Base-by-base conservation (phyloP, 345 rosid species). In the Tarenaya hassleriana region DNA sequence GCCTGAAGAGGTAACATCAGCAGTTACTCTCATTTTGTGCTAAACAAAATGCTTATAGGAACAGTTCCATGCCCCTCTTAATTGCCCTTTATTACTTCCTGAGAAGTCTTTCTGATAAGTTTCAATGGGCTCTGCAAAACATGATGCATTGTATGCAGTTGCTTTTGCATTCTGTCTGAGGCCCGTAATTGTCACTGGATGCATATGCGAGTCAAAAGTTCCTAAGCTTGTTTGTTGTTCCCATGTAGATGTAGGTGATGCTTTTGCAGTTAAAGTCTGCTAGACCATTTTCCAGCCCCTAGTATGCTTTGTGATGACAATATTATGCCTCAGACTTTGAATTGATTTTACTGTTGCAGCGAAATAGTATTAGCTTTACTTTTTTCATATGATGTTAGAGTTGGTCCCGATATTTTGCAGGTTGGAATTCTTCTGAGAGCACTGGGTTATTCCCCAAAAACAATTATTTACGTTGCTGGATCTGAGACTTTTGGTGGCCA, bases 401-500 rank as follows among this genome's bases (percentile, higher is more conserved):
- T 41, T 38, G 12, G 37, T 55, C 16, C 52, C 63, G 56, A 43
- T 62, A 52, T 47, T 58, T 71, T 70, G 70, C 83, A 94, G 99
- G 87, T 88, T 69, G 99, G 97, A 52, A 75, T 94, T 69, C 90
- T 88, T 55, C 78, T 94, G 47, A 78, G 81, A 55, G 87, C 94
- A 57, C 63, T 94, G 85, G 99, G 99, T 41, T 94, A 88, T 71
- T 78, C 88, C 39, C 77, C 83, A 39, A 83, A 73, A 54, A 88
- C 97, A 44, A 80, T 80, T 47, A 84, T 94, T 53, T 94, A 88
- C 69, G 67, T 94, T 59, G 92, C 95, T 42, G 99, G 99, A 55
- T 86, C 95, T 38, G 95, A 94, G 73, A 76, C 70, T 49, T 86
- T 94, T 58, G 99, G 99, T 31, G 99, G 99, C 58, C 97, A 94